Evolutionary conservation across 2,329 filamentous ascomycete genomes (phyloP).

Genomic region (Cercospora berteroae): DNA sequence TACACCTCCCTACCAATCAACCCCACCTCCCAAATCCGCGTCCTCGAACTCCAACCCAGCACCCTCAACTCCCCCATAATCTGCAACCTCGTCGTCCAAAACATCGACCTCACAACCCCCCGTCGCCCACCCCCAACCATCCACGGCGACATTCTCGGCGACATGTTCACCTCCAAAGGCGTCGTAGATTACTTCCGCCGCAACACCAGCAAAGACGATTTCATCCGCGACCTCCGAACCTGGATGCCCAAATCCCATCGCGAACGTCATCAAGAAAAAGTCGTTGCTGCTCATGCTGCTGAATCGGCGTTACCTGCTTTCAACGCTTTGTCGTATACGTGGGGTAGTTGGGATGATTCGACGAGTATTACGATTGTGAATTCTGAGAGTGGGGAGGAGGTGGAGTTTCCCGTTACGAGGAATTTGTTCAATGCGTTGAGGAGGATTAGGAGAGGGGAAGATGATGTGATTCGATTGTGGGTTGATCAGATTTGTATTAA

Average conservation of each 20-base stretch:
- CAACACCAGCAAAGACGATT: not conserved
- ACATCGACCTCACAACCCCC: not conserved
- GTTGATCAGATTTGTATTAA: slow-evolving; percentile 6
- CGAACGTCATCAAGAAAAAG: not conserved
- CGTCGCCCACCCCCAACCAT: not conserved
- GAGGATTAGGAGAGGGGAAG: not conserved
- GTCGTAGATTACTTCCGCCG: not conserved
- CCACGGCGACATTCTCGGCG: not conserved
- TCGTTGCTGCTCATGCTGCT: not conserved
- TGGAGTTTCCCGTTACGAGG: not conserved
- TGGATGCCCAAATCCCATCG: not conserved
- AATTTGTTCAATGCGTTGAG: not conserved
- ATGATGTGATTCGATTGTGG: not conserved
- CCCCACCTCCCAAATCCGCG: not conserved
- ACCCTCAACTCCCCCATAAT: not conserved
- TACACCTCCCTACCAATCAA: not conserved
- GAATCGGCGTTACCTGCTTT: not conserved
- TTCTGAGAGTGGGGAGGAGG: not conserved
- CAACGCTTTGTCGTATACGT: slow-evolving; percentile 3
- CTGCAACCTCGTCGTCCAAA: slow-evolving; percentile 1
- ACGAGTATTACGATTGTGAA: not conserved
- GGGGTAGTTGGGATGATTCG: slow-evolving; percentile 1
- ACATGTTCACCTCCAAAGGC: not conserved
- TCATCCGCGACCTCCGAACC: not conserved
- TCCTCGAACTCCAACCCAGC: not conserved